Evolutionary conservation across 345 rosid species (phyloP), one percentile per base, ranked within the genome.

Genomic region (Gossypium longicalyx): DNA sequence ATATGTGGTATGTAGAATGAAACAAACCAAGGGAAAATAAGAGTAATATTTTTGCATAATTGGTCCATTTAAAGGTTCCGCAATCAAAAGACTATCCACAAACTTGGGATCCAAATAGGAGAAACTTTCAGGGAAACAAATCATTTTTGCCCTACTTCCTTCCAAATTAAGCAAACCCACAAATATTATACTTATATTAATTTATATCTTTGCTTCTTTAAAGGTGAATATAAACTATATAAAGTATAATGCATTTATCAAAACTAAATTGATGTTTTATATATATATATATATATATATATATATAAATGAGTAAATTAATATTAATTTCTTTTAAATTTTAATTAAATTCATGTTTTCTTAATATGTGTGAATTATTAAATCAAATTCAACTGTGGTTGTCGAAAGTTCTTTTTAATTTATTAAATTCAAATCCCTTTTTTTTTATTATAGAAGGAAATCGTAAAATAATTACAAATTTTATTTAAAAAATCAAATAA

Each of bases 111-210:
- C 97, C 4, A 94, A 84, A 67, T 74, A 94, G 1, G 97, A 89
- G 76, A 92, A 94, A 77, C 86, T 89, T 78, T 94, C 98, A 0
- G 97, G 98, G 63, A 94, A 82, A 77, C 98, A 94, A 67, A 94
- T 85, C 83, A 94, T 78, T 80, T 89, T 94, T 16, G 91, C 98
- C 38, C 92, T 95, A 0, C 98, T 83, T 94, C 97, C 97, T 90
- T 79, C 75, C 77, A 9, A 81, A 8, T 61, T 44, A 81, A 52
- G 65, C 23, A 12, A 64, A 69, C n/a, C 70, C 29, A 44, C 12
- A 47, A 63, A 15, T 10, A 25, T 16, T 15, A 25, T 44, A 44
- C 7, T 5, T 7, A 3, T 3, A 27, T 8, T 16, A 52, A 3
- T 27, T 52, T 16, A 52, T 5, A 5, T 52, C 17, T 52, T 27